Evolutionary conservation across 495 filamentous ascomycete genomes (phyloP).

Genomic region (Aeminium ludgeri): DNA sequence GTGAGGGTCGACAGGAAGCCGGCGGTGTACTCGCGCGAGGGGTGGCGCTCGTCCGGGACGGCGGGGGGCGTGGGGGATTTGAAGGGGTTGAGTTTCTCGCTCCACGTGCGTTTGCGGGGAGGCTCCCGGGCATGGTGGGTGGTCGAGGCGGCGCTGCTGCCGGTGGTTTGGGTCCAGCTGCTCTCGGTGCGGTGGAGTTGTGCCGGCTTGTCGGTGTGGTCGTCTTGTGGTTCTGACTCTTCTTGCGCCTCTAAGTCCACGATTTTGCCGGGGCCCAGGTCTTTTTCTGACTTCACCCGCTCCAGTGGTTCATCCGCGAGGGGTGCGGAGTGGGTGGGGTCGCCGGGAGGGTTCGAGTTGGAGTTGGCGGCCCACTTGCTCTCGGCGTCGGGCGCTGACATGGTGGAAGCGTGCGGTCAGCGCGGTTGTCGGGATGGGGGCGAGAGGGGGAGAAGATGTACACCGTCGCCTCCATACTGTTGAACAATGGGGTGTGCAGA

Average conservation of each 20-base stretch:
- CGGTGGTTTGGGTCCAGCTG: constrained; percentile 9
- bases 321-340: constrained; percentile 16
- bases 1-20: constrained; percentile 41
- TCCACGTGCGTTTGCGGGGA: constrained; percentile 36
- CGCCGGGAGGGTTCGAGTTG: constrained; percentile 3
- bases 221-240: constrained; percentile 5
- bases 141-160: constrained; percentile 10
- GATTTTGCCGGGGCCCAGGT: constrained; percentile 15
- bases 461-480: neutral
- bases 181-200: constrained; percentile 8
- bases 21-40: constrained; percentile 42
- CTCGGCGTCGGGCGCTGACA: constrained; percentile 5
- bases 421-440: no score
- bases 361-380: constrained; percentile 4
- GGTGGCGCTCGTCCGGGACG: constrained; percentile 37
- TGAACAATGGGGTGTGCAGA: neutral
- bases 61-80: constrained; percentile 42
- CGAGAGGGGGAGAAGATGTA: neutral
- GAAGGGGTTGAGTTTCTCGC: constrained; percentile 44
- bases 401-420: neutral
- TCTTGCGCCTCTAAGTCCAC: constrained; percentile 9
- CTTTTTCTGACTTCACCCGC: constrained; percentile 15
- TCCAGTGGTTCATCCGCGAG: constrained; percentile 19
- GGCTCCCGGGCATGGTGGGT: constrained; percentile 15
- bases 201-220: neutral